phyloP scores from a whole-genome alignment of 306 rosid genomes.

The Sechiopsis laciniata region DNA sequence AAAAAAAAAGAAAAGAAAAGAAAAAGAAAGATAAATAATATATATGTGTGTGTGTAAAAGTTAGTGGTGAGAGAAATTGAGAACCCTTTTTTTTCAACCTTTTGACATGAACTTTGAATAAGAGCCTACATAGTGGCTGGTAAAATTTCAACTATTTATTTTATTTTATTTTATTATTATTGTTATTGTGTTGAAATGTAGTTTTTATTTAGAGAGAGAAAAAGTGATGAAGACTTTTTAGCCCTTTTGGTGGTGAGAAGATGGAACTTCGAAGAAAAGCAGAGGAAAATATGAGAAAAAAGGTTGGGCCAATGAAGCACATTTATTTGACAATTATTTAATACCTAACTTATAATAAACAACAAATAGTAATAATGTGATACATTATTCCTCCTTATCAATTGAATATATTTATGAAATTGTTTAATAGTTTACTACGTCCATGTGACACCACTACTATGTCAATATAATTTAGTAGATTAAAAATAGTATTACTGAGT shows the following conservation, averaged over 20 bases:
- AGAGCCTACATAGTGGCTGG: background rate
- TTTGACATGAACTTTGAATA: background rate
- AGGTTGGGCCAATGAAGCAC: background rate
- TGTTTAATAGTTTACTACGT: background rate
- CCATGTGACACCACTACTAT: background rate
- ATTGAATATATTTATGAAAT: background rate
- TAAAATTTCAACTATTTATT: background rate
- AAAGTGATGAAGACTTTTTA: background rate
- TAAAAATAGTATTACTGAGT: too few species aligned
- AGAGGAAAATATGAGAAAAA: constrained; percentile 1
- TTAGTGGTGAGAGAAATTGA: background rate
- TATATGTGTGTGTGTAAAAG: background rate
- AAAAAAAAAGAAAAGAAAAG: background rate
- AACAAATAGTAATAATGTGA: background rate
- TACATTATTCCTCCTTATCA: background rate
- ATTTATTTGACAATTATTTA: background rate
- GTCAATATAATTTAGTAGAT: too few species aligned
- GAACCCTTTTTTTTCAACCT: background rate
- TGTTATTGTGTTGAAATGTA: background rate
- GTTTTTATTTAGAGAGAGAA: background rate
- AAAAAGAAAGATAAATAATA: too few species aligned
- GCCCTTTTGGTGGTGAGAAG: background rate
- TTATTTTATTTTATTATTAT: too few species aligned
- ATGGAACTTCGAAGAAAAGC: background rate
- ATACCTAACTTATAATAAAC: background rate